These are phyloP conservation scores for Hamamelis virginiana DNA, from an alignment of 164 flowering plant genomes.

Conservation along the genomic window DNA sequence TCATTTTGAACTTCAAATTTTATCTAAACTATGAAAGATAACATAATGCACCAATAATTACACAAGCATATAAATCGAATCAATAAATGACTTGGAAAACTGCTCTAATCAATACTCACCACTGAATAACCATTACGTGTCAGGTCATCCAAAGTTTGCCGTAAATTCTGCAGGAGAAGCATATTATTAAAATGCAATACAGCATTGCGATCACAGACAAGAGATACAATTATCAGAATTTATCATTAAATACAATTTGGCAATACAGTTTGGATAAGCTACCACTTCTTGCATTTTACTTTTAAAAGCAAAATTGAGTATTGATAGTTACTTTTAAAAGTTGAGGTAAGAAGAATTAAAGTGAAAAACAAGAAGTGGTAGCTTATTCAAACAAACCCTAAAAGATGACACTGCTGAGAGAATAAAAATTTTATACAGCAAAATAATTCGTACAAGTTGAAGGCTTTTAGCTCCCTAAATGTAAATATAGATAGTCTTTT, in stretches of 20 bases:
- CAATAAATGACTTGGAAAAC: background rate
- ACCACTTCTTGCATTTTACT: too few relatives aligned
- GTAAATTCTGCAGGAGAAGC: conserved; percentile 72
- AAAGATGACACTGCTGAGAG: background rate
- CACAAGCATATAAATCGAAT: background rate
- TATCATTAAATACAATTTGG: too few relatives aligned
- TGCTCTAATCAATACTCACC: conserved; percentile 45
- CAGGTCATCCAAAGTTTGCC: conserved; percentile 95
- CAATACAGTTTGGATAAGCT: too few relatives aligned
- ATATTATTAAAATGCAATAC: background rate
- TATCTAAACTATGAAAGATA: background rate
- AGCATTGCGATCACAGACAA: background rate
- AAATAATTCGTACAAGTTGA: background rate
- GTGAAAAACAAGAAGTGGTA: too few relatives aligned
- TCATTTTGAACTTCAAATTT: background rate
- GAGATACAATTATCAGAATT: background rate
- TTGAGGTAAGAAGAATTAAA: too few relatives aligned
- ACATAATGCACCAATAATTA: background rate
- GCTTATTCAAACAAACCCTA: background rate
- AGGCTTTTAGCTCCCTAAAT: too few relatives aligned
- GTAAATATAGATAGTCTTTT: too few relatives aligned
- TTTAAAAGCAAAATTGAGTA: too few relatives aligned
- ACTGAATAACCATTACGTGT: conserved; percentile 91
- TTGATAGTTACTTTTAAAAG: too few relatives aligned
- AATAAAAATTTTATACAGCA: background rate